These are phyloP conservation scores for Durusdinium trenchii DNA, from an alignment of 73 alveolate genomes.

Conservation along the genomic window DNA sequence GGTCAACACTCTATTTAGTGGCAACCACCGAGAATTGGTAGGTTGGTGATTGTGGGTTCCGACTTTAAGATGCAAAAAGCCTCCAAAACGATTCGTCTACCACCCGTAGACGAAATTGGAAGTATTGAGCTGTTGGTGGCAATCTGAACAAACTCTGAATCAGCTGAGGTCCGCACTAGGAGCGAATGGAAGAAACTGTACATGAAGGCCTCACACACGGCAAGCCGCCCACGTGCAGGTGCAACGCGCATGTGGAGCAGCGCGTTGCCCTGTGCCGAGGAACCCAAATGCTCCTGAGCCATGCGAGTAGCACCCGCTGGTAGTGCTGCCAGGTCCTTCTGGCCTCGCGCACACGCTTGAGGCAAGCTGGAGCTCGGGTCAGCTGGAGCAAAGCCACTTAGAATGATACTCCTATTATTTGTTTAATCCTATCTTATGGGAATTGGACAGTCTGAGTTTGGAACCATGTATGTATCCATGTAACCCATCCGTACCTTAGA, in stretches of 20 bases:
- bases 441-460: not conserved
- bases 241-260: not conserved
- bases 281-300: conserved; percentile 47
- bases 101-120: too few relatives aligned
- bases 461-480: not conserved
- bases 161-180: not conserved
- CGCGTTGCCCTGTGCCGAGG: not conserved
- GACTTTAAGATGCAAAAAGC: too few relatives aligned
- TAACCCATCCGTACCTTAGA: not conserved
- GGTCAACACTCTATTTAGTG: too few relatives aligned
- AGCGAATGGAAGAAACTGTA: conserved; percentile 57
- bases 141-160: too few relatives aligned
- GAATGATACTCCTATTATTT: not conserved
- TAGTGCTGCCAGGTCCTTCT: conserved; percentile 23
- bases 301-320: conserved; percentile 22
- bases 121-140: too few relatives aligned
- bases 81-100: too few relatives aligned
- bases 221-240: not conserved
- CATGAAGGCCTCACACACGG: not conserved
- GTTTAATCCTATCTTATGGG: not conserved
- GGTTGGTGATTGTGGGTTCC: too few relatives aligned
- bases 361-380: not conserved
- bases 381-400: not conserved
- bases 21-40: too few relatives aligned
- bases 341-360: not conserved